Conservation (phyloP, 2,329 filamentous ascomycete species). For the Verticillium klebahnii region DNA sequence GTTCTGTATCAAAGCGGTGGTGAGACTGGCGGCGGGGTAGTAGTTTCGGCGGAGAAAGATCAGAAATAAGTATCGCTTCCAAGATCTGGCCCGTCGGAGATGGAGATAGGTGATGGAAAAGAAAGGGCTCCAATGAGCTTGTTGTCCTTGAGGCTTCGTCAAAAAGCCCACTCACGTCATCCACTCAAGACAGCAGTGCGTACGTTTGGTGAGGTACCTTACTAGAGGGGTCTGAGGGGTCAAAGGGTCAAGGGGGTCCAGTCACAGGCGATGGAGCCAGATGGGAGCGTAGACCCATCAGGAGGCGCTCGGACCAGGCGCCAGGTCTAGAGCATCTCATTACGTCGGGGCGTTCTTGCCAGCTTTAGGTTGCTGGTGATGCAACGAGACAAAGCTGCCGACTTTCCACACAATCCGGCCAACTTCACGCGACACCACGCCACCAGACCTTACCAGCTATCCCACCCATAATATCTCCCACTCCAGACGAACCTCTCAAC, state of each 20-base stretch:
- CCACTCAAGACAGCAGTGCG: not conserved
- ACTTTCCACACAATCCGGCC: not conserved
- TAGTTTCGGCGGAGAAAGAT: not conserved
- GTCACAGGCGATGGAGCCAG: not conserved
- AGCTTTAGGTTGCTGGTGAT: not conserved
- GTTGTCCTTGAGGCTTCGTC: not conserved
- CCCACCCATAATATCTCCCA: constrained; percentile 10
- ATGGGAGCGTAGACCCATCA: not conserved
- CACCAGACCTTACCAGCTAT: constrained; percentile 1
- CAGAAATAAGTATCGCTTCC: not conserved
- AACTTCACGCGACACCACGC: not conserved
- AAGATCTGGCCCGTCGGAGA: not conserved
- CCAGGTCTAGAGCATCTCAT: not conserved
- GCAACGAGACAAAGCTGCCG: not conserved
- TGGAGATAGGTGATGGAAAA: not conserved
- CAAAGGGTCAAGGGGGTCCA: not conserved
- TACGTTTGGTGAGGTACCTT: not conserved
- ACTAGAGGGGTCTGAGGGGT: not conserved
- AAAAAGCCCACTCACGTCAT: not conserved
- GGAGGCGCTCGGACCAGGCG: not conserved
- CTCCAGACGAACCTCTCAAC: constrained; percentile 6
- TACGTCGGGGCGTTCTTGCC: not conserved
- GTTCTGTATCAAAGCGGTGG: not conserved
- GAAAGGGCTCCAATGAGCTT: not conserved
- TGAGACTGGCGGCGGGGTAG: not conserved